phyloP scores from a whole-genome alignment of 1,139 yeast species.

The Diutina siamensis region DNA sequence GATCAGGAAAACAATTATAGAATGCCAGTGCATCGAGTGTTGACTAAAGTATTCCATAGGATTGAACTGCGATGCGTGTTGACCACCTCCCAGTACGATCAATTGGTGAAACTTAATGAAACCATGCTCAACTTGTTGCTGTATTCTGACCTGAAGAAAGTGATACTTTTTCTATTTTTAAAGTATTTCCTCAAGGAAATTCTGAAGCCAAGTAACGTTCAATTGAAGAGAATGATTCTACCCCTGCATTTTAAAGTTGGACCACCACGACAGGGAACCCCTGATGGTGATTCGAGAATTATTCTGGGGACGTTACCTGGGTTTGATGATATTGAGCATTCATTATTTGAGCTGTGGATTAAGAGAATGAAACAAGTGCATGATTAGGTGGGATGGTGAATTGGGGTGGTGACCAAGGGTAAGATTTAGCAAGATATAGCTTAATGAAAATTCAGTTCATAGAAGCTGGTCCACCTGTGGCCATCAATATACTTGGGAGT shows the following conservation, averaged over 20 bases:
- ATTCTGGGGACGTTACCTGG: slow-evolving; percentile 7
- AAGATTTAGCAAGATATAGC: no score
- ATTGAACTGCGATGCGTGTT: slow-evolving; percentile 22
- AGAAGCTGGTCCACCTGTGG: no score
- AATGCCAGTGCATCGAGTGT: slow-evolving; percentile 10
- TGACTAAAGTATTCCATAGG: slow-evolving; percentile 26
- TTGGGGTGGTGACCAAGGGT: no score
- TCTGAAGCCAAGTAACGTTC: slow-evolving; percentile 13
- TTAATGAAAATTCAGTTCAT: no score
- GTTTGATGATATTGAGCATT: slow-evolving; percentile 34
- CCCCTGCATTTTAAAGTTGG: slow-evolving; percentile 21
- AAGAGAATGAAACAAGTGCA: background rate
- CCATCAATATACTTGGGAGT: no score
- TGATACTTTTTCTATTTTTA: slow-evolving; percentile 28
- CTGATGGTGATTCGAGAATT: background rate
- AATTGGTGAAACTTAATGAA: slow-evolving; percentile 22
- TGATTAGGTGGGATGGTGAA: no score
- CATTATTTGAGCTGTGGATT: slow-evolving; percentile 34
- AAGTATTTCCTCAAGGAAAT: slow-evolving; percentile 32
- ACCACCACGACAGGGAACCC: background rate
- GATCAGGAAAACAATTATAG: background rate
- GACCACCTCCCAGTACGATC: slow-evolving; percentile 27
- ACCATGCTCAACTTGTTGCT: slow-evolving; percentile 17
- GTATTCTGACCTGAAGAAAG: slow-evolving; percentile 14
- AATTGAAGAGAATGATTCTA: slow-evolving; percentile 21